Base-by-base conservation (phyloP, 768 basidiomycete genomes). In the Mycena albidolilacea region DNA sequence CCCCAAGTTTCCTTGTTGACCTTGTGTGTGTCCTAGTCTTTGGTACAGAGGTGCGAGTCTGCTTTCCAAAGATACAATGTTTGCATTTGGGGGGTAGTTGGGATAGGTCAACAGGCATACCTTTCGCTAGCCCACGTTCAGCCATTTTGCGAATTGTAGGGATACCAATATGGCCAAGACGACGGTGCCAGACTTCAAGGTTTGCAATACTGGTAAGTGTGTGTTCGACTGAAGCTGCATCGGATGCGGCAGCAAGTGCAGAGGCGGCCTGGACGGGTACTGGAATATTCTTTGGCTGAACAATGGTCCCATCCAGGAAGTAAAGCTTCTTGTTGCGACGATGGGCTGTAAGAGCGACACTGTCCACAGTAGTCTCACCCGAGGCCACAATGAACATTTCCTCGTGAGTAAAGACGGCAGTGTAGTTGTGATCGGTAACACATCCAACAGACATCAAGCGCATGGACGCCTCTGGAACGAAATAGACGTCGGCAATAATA, bases 21-120 rank as follows among this genome's bases (percentile, higher is more conserved):
- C 30, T 30, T 39, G 23, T 19, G 14, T 63, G 50, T 23, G 35
- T 39, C 10, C 72, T 38, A 19, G 35, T 46, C 43, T 76, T 77
- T 12, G 77, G 75, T 5, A 77, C 69, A 21, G 72, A 38, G 15
- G 15, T 60, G 6, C 35, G 19, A 19, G 41, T 66, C 75, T 76
- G 77, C 72, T 77, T 77, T 14, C 60, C 69, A 21, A 73, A 66
- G 39, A 77, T 76, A 46, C 77, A 77, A 58, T 74, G 58, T 54
- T 73, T 52, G 67, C 77, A 77, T 1, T 4, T 46, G 14, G 75
- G 64, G 2, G 75, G 75, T 5, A 19, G 39, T 9, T 48, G 23
- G 1, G 75, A 30, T 30, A 30, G 30, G 30, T 30, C 30, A 3
- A 30, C 30, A 30, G 30, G 30, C 30, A 30, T 30, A 75, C 76